phyloP scores from a whole-genome alignment of 805 yeast genomes.

The Yamadazyma phyllophila region DNA sequence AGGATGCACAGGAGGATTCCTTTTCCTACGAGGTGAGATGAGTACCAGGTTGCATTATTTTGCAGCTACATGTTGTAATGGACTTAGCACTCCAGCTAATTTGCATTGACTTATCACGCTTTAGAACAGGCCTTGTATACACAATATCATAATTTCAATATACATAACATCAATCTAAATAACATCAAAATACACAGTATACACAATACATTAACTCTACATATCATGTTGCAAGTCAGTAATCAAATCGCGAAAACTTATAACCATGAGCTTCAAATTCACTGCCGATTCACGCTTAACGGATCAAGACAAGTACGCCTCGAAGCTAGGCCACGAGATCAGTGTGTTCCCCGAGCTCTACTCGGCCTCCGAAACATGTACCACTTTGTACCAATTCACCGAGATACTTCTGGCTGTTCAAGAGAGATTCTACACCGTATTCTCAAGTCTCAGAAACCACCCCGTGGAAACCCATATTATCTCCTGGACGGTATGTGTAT shows the following conservation, averaged over 20 bases:
- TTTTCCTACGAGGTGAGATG: constrained; percentile 47
- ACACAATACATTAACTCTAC: too few relatives aligned
- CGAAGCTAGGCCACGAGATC: not conserved
- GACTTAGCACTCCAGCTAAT: too few relatives aligned
- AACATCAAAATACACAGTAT: too few relatives aligned
- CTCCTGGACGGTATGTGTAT: not conserved
- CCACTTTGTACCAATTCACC: not conserved
- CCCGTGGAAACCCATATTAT: not conserved
- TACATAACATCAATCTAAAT: too few relatives aligned
- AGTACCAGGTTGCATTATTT: too few relatives aligned
- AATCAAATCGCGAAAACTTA: not conserved
- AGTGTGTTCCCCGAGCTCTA: not conserved
- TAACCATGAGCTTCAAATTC: not conserved
- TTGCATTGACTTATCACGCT: too few relatives aligned
- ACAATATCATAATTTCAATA: too few relatives aligned
- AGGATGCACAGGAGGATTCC: constrained; percentile 70
- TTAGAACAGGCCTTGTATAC: too few relatives aligned
- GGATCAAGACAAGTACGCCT: not conserved
- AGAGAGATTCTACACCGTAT: not conserved
- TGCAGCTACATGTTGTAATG: too few relatives aligned
- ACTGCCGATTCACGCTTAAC: not conserved
- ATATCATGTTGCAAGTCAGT: too few relatives aligned
- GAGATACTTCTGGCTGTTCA: not conserved
- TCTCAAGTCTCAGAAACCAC: not conserved
- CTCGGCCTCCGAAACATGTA: not conserved